These are phyloP conservation scores for Pythium myriotylum DNA, from an alignment of 352 stramenopile species.

Conservation along the genomic window DNA sequence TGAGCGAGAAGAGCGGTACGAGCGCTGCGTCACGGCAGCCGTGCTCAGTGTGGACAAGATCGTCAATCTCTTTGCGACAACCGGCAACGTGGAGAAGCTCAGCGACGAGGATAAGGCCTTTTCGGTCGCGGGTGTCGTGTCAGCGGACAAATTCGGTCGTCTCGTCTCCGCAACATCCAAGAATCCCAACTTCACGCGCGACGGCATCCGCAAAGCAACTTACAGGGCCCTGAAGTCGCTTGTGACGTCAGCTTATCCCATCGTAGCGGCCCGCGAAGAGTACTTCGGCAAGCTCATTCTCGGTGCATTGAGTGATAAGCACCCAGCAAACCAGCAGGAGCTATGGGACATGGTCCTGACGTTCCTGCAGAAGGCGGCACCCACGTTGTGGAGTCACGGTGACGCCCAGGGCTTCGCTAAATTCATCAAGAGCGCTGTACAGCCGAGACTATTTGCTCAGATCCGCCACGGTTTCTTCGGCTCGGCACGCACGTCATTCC, in stretches of 20 bases:
- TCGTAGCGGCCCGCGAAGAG: slow-evolving; percentile 51
- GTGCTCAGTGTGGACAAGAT: slow-evolving; percentile 64
- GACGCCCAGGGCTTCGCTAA: slow-evolving; percentile 46
- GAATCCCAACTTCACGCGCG: slow-evolving; percentile 74
- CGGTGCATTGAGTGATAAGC: slow-evolving; percentile 70
- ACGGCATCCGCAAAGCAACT: slow-evolving; percentile 61
- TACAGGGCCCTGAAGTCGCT: slow-evolving; percentile 65
- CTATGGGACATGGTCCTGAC: slow-evolving; percentile 81
- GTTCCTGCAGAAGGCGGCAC: slow-evolving; percentile 55
- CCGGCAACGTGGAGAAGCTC: slow-evolving; percentile 43
- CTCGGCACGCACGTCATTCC: slow-evolving; percentile 66
- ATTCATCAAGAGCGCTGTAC: slow-evolving; percentile 63
- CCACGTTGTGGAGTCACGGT: slow-evolving; percentile 44
- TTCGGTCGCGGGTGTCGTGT: slow-evolving; percentile 55
- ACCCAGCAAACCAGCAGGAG: slow-evolving; percentile 59
- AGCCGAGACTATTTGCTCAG: slow-evolving; percentile 69
- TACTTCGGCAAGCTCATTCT: slow-evolving; percentile 76
- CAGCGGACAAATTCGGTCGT: slow-evolving; percentile 59
- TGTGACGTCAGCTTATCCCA: slow-evolving; percentile 39
- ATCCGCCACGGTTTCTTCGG: slow-evolving; percentile 81
- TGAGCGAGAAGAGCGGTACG: slow-evolving; percentile 76
- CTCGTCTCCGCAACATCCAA: slow-evolving; percentile 68
- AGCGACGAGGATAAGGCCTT: slow-evolving; percentile 35
- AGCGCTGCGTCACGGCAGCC: slow-evolving; percentile 66
- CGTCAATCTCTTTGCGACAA: slow-evolving; percentile 48